These are phyloP conservation scores for Mrakia frigida DNA, from an alignment of 768 basidiomycete genomes.

Conservation along the genomic window DNA sequence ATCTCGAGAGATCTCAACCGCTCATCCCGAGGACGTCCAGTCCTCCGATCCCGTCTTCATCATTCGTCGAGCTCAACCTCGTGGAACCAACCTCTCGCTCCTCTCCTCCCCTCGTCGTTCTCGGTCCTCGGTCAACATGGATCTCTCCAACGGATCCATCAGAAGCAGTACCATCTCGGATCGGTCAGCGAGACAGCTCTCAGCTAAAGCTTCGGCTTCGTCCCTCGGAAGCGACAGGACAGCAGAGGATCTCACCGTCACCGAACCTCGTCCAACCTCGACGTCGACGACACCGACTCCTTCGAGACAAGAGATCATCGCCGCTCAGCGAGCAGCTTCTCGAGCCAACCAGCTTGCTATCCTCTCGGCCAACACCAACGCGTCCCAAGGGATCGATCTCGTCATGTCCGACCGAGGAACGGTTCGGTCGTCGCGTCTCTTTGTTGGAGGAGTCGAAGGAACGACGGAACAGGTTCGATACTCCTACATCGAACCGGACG, in stretches of 20 bases:
- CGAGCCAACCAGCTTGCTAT: slow-evolving; percentile 81
- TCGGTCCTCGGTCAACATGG: slow-evolving; percentile 13
- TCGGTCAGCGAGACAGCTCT: neutral
- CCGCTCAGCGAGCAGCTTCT: slow-evolving; percentile 79
- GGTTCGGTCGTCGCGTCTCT: slow-evolving; percentile 74
- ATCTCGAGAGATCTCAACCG: slow-evolving; percentile 76
- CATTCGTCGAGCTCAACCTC: slow-evolving; percentile 61
- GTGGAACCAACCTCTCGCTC: slow-evolving; percentile 2
- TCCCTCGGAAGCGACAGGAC: slow-evolving; percentile 16
- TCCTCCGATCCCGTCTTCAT: slow-evolving; percentile 84
- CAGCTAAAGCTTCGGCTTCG: neutral
- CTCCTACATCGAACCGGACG: slow-evolving; percentile 85
- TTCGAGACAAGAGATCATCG: slow-evolving; percentile 84
- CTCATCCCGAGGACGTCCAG: slow-evolving; percentile 65
- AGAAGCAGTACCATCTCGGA: slow-evolving; percentile 4
- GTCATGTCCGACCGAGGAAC: slow-evolving; percentile 76
- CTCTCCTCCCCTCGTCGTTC: slow-evolving; percentile 18
- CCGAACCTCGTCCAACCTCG: neutral
- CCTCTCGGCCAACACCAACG: slow-evolving; percentile 76
- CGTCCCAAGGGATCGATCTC: slow-evolving; percentile 81
- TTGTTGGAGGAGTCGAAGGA: slow-evolving; percentile 39
- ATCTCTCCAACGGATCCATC: neutral
- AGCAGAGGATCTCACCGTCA: slow-evolving; percentile 16
- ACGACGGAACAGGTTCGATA: slow-evolving; percentile 65
- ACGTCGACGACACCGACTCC: neutral